These are phyloP conservation scores for Fusarium beomiforme DNA, from an alignment of 2,329 filamentous ascomycete species.

Conservation along the genomic window DNA sequence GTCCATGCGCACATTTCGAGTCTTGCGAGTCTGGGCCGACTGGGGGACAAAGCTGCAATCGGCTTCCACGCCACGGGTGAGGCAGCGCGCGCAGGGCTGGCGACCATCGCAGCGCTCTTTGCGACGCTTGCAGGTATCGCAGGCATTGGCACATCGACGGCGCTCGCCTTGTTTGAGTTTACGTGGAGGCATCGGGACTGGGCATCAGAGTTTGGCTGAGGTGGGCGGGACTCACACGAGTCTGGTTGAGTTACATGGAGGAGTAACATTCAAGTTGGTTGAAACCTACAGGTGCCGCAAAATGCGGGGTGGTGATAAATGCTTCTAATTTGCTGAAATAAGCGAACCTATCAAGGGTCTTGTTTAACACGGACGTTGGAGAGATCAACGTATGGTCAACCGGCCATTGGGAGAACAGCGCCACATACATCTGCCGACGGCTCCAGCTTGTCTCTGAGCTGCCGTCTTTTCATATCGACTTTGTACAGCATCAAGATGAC, in stretches of 20 bases:
- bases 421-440: too few relatives aligned
- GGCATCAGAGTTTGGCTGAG: too few relatives aligned
- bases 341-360: not conserved
- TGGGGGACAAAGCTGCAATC: not conserved
- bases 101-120: not conserved
- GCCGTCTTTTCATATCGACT: too few relatives aligned
- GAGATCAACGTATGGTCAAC: too few relatives aligned
- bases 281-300: fast-evolving
- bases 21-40: not conserved
- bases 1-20: not conserved
- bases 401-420: too few relatives aligned
- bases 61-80: not conserved
- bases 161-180: not conserved
- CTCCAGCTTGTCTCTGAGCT: too few relatives aligned
- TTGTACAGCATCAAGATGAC: too few relatives aligned
- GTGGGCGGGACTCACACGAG: too few relatives aligned
- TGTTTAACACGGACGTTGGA: too few relatives aligned
- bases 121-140: not conserved
- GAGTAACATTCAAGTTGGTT: not conserved
- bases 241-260: too few relatives aligned
- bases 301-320: not conserved
- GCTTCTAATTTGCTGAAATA: not conserved
- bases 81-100: not conserved
- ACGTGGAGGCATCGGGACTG: not conserved
- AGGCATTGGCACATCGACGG: not conserved